These are phyloP conservation scores for Colletotrichum chlorophyti DNA, from an alignment of 2,329 filamentous ascomycete species.

Conservation along the genomic window DNA sequence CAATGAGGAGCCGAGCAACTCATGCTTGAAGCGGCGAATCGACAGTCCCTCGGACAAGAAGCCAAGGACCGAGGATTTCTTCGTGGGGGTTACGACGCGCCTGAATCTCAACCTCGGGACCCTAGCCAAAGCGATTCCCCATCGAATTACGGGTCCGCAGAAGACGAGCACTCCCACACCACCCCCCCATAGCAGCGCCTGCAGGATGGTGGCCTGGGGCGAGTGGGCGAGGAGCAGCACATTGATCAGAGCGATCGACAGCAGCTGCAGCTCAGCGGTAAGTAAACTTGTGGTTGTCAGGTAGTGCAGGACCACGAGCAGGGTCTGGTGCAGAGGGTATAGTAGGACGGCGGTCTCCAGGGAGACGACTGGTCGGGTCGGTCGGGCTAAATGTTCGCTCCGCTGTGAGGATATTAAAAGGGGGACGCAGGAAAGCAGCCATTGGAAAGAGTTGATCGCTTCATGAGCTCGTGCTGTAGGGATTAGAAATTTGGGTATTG, in stretches of 20 bases:
- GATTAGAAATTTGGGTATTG: constrained; percentile 76
- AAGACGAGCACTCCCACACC: constrained; percentile 77
- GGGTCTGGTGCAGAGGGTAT: constrained; percentile 83
- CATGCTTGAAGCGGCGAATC: constrained; percentile 54
- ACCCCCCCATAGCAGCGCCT: constrained; percentile 85
- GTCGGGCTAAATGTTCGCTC: neutral
- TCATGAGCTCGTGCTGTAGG: constrained; percentile 65
- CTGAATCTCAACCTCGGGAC: constrained; percentile 92
- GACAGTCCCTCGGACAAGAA: constrained; percentile 49
- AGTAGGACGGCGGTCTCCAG: constrained; percentile 69
- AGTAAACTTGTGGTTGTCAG: constrained; percentile 90
- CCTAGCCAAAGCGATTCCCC: constrained; percentile 84
- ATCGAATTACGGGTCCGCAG: constrained; percentile 77
- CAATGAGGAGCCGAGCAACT: constrained; percentile 39
- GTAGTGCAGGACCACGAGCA: constrained; percentile 76
- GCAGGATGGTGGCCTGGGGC: constrained; percentile 84
- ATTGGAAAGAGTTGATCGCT: constrained; percentile 74
- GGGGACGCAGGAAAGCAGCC: constrained; percentile 77
- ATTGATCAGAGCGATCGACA: constrained; percentile 84
- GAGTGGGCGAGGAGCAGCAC: constrained; percentile 78
- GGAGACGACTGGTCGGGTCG: constrained; percentile 42
- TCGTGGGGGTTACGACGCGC: constrained; percentile 51
- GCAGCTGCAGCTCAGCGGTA: constrained; percentile 83
- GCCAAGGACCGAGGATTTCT: constrained; percentile 45
- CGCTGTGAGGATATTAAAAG: constrained; percentile 42